Evolutionary conservation across 116 monocot species (phyloP).

Genomic region (Papilionanthe hybrid): DNA sequence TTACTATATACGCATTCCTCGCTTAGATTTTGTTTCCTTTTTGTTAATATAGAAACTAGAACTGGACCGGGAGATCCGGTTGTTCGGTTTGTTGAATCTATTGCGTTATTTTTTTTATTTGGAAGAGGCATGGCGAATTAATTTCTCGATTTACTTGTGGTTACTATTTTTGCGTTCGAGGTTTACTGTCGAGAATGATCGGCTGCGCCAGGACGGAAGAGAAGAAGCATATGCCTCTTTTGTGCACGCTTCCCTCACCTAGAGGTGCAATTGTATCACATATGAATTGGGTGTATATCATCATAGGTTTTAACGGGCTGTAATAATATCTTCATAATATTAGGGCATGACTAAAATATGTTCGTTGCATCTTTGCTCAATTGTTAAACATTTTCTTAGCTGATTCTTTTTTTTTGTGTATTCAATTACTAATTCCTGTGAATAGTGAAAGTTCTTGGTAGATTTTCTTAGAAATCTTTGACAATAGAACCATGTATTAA

Average conservation of each 20-base stretch:
- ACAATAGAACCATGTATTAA: too few species aligned
- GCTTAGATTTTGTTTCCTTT: neutral
- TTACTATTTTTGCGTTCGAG: neutral
- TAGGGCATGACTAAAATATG: neutral
- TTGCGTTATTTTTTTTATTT: neutral
- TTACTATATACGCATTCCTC: neutral
- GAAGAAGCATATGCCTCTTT: neutral
- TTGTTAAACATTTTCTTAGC: neutral
- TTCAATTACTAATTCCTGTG: too few species aligned
- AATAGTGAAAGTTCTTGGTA: too few species aligned
- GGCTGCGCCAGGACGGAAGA: neutral
- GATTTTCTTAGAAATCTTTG: too few species aligned
- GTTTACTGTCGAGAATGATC: neutral
- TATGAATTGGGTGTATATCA: neutral
- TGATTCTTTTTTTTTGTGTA: too few species aligned
- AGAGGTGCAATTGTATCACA: neutral
- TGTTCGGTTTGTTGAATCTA: neutral
- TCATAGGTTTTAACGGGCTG: neutral
- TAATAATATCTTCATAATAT: neutral
- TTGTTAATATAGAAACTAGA: neutral
- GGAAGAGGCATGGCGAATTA: neutral
- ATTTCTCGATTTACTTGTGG: neutral
- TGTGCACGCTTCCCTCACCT: neutral
- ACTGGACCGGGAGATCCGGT: neutral
- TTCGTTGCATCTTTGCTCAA: neutral